phyloP scores from a whole-genome alignment of 2,329 filamentous ascomycete species.

The Teratosphaeria destructans region DNA sequence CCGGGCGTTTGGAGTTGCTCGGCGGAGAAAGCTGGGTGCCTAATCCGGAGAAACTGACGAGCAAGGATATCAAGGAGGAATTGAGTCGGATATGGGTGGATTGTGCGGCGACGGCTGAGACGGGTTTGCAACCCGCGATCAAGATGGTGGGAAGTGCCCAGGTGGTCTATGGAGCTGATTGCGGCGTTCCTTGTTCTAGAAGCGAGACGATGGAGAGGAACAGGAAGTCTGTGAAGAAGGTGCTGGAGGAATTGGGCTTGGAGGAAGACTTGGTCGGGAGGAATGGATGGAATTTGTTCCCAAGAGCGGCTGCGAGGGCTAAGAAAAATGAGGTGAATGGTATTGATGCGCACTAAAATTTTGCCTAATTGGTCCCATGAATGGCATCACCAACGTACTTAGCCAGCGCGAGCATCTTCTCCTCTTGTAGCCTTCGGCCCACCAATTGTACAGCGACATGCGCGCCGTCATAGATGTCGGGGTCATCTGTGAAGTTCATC shows the following conservation, averaged over 20 bases:
- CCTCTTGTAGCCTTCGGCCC: slow-evolving; percentile 26
- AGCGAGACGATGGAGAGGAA: slow-evolving; percentile 1
- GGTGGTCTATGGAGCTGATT: slow-evolving; percentile 3
- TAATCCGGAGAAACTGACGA: slow-evolving; percentile 1
- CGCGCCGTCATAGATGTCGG: slow-evolving; percentile 28
- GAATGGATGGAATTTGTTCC: slow-evolving; percentile 1
- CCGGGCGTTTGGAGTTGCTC: neutral
- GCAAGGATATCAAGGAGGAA: neutral
- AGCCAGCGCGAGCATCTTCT: slow-evolving; percentile 29
- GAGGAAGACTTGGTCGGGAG: neutral
- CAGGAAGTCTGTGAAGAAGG: neutral
- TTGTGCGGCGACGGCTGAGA: neutral
- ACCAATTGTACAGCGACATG: slow-evolving; percentile 28
- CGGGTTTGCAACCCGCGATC: slow-evolving; percentile 1
- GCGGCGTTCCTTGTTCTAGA: slow-evolving; percentile 1
- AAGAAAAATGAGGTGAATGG: neutral
- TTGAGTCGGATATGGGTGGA: neutral
- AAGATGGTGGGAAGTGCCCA: slow-evolving; percentile 1
- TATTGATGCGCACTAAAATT: neutral
- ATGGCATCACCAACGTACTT: slow-evolving; percentile 19
- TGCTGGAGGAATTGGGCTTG: neutral
- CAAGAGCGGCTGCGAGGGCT: neutral
- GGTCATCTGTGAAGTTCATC: slow-evolving; percentile 20
- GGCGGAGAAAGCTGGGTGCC: neutral
- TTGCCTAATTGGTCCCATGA: neutral